phyloP scores from a whole-genome alignment of 2,329 filamentous ascomycete species.

The Talaromyces sp. region DNA sequence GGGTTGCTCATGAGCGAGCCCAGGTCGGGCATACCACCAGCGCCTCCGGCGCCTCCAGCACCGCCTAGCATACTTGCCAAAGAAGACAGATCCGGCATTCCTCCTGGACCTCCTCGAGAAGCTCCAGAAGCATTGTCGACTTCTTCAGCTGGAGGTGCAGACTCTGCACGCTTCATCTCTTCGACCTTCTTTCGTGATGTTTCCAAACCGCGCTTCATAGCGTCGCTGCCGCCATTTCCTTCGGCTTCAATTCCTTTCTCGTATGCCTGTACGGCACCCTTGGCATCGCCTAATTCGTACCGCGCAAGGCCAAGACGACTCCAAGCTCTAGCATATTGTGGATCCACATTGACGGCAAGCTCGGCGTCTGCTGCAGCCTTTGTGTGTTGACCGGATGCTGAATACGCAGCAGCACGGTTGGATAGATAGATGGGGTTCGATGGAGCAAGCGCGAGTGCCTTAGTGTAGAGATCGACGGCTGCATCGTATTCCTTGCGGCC shows the following conservation, averaged over 20 bases:
- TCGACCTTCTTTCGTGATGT: conserved; percentile 84
- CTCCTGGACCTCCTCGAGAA: conserved; percentile 49
- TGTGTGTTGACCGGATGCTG: conserved; percentile 75
- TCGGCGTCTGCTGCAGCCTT: conserved; percentile 84
- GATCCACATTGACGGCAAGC: conserved; percentile 79
- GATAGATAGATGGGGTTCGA: conserved; percentile 94
- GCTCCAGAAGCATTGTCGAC: conserved; percentile 48
- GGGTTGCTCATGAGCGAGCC: conserved; percentile 89
- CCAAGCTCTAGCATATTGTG: conserved; percentile 96
- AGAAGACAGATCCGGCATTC: conserved; percentile 65
- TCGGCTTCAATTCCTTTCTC: conserved; percentile 87
- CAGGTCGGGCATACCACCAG: conserved; percentile 77
- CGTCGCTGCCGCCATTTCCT: conserved; percentile 87
- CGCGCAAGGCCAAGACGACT: conserved; percentile 83
- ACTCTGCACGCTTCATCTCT: conserved; percentile 61
- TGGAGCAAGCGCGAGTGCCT: conserved; percentile 75
- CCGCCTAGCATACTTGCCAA: conserved; percentile 69
- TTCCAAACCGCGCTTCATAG: conserved; percentile 96
- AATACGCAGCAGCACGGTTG: conserved; percentile 93
- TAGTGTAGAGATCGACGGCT: conserved; percentile 82
- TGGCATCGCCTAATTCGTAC: conserved; percentile 85
- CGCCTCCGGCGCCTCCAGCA: conserved; percentile 48
- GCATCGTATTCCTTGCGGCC: conserved; percentile 79
- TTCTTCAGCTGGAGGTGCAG: conserved; percentile 47
- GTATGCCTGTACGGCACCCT: conserved; percentile 93